phyloP scores from a whole-genome alignment of 2,329 filamentous ascomycete species.

The Aureobasidium musti region DNA sequence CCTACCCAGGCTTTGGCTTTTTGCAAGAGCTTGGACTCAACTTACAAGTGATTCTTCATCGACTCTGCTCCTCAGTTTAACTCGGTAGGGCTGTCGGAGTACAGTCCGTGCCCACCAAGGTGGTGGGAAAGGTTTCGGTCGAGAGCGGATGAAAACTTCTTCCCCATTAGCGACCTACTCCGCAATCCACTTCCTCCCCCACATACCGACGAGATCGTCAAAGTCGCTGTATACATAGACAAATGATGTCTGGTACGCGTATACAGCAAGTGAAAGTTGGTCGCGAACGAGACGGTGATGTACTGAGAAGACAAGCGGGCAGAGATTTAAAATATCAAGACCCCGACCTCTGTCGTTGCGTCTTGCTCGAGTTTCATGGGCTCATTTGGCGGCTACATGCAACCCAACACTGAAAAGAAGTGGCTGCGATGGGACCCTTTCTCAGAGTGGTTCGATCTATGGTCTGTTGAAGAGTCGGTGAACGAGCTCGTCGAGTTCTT shows the following conservation, averaged over 20 bases:
- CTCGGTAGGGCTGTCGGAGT: not conserved
- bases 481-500: constrained; percentile 48
- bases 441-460: constrained; percentile 52
- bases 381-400: no score
- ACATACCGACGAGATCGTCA: constrained; percentile 3
- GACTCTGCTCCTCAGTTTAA: not conserved
- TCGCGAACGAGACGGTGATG: no score
- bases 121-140: not conserved
- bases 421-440: constrained; percentile 47
- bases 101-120: not conserved
- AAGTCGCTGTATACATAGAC: not conserved
- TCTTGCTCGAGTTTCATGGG: no score
- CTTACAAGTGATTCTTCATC: no score
- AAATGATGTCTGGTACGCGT: not conserved
- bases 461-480: constrained; percentile 37
- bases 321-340: no score
- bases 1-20: no score
- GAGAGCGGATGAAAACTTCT: not conserved
- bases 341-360: no score
- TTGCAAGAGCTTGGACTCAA: no score
- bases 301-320: no score
- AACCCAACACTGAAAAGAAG: constrained; percentile 40
- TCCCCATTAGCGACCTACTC: not conserved
- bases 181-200: not conserved
- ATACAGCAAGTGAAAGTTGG: not conserved